Conservation (phyloP, 768 basidiomycete genomes). For the Xanthoconium stramineum region DNA sequence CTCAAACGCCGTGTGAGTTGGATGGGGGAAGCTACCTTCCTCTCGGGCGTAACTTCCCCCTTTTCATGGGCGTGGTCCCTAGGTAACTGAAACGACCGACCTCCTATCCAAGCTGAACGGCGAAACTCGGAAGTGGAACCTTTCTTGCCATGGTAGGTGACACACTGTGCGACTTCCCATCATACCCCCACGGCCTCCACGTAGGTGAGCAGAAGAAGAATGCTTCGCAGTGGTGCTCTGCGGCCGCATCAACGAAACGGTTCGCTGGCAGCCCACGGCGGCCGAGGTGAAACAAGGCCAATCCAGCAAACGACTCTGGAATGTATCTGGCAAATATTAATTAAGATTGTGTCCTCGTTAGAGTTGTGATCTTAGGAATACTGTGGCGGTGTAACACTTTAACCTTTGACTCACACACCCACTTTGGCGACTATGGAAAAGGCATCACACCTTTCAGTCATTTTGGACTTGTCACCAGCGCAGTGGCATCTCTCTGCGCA, state of each 20-base stretch:
- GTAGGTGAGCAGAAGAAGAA: too few species aligned
- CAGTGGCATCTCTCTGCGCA: slow-evolving; percentile 79
- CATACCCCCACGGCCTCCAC: neutral
- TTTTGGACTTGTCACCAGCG: slow-evolving; percentile 80
- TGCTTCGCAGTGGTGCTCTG: too few species aligned
- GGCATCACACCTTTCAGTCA: slow-evolving; percentile 70
- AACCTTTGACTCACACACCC: too few species aligned
- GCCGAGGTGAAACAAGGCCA: too few species aligned
- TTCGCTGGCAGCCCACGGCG: neutral
- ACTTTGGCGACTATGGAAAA: slow-evolving; percentile 37
- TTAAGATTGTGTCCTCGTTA: too few species aligned
- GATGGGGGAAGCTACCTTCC: too few species aligned
- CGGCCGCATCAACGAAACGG: neutral
- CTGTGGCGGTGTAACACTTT: neutral
- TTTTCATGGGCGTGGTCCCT: neutral
- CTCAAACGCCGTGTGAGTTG: neutral
- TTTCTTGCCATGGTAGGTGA: neutral
- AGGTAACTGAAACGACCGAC: neutral
- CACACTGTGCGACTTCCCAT: neutral
- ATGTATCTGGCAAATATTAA: too few species aligned
- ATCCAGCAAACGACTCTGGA: too few species aligned
- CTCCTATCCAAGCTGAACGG: neutral
- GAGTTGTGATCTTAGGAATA: neutral
- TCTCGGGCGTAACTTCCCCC: neutral
- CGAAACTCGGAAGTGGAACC: neutral